Evolutionary conservation across 1,139 yeast genomes (phyloP).

Genomic region (Hemisphaericaspora xylofermentans): DNA sequence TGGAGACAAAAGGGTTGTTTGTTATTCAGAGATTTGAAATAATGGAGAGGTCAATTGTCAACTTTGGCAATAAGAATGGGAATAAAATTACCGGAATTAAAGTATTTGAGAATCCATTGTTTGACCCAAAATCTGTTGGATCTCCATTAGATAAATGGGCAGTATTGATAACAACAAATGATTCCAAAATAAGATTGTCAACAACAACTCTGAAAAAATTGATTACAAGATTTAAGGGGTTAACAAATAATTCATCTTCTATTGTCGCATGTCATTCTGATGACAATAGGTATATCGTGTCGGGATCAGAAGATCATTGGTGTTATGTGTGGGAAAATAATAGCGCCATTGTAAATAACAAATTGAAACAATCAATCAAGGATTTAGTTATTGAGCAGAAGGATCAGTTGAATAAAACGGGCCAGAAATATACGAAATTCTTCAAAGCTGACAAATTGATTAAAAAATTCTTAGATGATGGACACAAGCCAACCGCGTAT

Average conservation of each 20-base stretch:
- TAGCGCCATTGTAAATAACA: constrained; percentile 41
- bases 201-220: constrained; percentile 56
- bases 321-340: constrained; percentile 68
- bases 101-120: constrained; percentile 25
- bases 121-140: constrained; percentile 7
- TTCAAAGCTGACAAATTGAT: constrained; percentile 35
- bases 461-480: constrained; percentile 27
- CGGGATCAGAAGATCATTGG: constrained; percentile 72
- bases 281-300: constrained; percentile 48
- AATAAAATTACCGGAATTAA: constrained; percentile 44
- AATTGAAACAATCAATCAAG: constrained; percentile 31
- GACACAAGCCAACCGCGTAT: constrained; percentile 17
- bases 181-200: constrained; percentile 71
- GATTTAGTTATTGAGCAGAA: constrained; percentile 39
- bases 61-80: constrained; percentile 30
- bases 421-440: constrained; percentile 28
- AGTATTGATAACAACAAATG: constrained; percentile 69
- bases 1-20: constrained; percentile 67
- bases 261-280: constrained; percentile 67
- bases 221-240: constrained; percentile 72
- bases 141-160: constrained; percentile 28
- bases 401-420: constrained; percentile 2
- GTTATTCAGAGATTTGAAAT: constrained; percentile 55
- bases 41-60: constrained; percentile 28
- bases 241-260: constrained; percentile 67